Conservation (phyloP, 495 filamentous ascomycete genomes). For the Penicillium paradoxum region DNA sequence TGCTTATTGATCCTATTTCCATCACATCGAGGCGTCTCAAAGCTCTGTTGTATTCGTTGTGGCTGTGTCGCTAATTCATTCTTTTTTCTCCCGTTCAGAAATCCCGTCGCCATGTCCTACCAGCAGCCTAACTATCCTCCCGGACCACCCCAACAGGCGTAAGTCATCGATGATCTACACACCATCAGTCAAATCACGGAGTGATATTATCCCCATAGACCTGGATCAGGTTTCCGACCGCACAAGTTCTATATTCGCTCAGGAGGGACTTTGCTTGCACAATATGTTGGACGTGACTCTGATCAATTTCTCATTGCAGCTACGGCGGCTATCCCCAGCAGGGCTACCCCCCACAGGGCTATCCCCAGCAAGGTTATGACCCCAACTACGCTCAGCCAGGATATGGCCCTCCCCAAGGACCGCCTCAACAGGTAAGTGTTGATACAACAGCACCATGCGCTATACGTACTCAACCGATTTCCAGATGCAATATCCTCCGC, state of each 20-base stretch:
- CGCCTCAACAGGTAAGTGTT: slow-evolving; percentile 20
- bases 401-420: slow-evolving; percentile 7
- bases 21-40: background rate
- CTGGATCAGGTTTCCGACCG: background rate
- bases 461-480: background rate
- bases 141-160: slow-evolving; percentile 12
- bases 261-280: background rate
- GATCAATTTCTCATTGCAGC: background rate
- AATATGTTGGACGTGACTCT: background rate
- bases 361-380: slow-evolving; percentile 11
- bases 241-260: background rate
- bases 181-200: background rate
- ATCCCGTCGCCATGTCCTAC: slow-evolving; percentile 31
- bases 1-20: background rate
- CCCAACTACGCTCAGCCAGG: background rate
- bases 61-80: slow-evolving; percentile 6
- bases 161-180: slow-evolving; percentile 3
- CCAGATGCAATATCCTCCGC: too few relatives aligned
- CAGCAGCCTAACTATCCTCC: slow-evolving; percentile 25
- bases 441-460: background rate
- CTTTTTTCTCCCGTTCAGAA: too few relatives aligned
- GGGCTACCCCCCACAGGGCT: slow-evolving; percentile 12
- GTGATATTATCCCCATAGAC: background rate
- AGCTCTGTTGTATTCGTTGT: background rate
- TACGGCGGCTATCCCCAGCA: slow-evolving; percentile 10